These are phyloP conservation scores for Candida krabiensis DNA, from an alignment of 805 yeast genomes.

Conservation along the genomic window DNA sequence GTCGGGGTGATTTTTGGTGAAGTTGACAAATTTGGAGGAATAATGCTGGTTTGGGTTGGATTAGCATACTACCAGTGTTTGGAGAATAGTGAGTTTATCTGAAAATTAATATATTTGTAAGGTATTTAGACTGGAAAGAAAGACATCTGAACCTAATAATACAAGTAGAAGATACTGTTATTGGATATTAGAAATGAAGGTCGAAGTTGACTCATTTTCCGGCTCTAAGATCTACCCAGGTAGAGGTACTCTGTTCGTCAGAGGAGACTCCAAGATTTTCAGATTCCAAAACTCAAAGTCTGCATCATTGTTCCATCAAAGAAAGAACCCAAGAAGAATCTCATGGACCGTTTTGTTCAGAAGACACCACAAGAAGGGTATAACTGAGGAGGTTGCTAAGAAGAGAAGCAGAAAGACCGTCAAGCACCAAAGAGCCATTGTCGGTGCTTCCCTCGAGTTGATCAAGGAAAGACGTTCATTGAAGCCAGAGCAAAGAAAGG, in stretches of 20 bases:
- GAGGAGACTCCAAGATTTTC: constrained; percentile 99
- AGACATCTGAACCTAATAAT: too few relatives aligned
- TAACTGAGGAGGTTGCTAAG: constrained; percentile 96
- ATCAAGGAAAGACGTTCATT: constrained; percentile 96
- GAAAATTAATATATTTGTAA: too few relatives aligned
- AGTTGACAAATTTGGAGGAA: too few relatives aligned
- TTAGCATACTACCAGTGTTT: too few relatives aligned
- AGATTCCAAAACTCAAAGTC: constrained; percentile 98
- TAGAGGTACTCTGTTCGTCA: constrained; percentile 98
- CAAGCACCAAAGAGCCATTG: constrained; percentile 98
- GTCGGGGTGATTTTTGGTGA: background rate
- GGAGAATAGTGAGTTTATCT: too few relatives aligned
- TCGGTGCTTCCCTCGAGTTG: constrained; percentile 98
- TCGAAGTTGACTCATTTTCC: constrained; percentile 99
- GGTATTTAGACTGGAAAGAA: too few relatives aligned
- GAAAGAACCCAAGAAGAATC: constrained; percentile 99
- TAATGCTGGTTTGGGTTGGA: too few relatives aligned
- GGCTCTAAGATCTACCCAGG: constrained; percentile 99
- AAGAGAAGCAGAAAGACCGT: constrained; percentile 97
- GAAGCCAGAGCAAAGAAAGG: constrained; percentile 98
- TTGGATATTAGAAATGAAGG: too few relatives aligned
- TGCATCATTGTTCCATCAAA: constrained; percentile 97
- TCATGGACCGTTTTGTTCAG: constrained; percentile 99
- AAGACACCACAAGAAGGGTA: constrained; percentile 99
- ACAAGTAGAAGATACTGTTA: too few relatives aligned